Evolutionary conservation across 345 rosid species (phyloP).

Genomic region (Pseudoturritis turrita): DNA sequence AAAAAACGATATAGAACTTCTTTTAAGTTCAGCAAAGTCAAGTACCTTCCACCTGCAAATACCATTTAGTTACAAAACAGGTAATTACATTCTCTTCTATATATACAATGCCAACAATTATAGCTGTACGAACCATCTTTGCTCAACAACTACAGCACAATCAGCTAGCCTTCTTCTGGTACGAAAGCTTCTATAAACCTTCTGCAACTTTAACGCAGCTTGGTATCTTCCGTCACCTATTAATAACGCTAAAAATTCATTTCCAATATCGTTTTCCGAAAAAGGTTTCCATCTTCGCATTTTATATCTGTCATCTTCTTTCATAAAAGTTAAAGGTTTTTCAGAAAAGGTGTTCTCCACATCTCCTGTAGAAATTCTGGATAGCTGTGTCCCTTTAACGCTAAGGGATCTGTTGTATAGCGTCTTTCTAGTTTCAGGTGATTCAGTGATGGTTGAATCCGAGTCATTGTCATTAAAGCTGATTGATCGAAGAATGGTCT

Average conservation of each 20-base stretch:
- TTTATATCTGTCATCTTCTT: conserved; percentile 19
- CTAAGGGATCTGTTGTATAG: conserved; percentile 31
- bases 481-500: conserved; percentile 33
- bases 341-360: conserved; percentile 25
- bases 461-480: conserved; percentile 40
- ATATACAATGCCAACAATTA: not conserved
- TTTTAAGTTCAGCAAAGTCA: conserved; percentile 89
- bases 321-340: conserved; percentile 26
- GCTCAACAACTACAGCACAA: conserved; percentile 90
- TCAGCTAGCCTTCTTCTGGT: conserved; percentile 89
- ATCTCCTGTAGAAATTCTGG: conserved; percentile 30
- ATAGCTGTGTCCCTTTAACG: conserved; percentile 33
- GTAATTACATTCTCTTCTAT: not conserved
- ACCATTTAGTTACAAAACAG: not conserved
- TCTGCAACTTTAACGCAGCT: conserved; percentile 83
- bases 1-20: conserved; percentile 87
- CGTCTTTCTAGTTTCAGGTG: conserved; percentile 29
- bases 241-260: conserved; percentile 19
- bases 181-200: conserved; percentile 87
- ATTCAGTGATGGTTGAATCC: conserved; percentile 29
- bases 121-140: conserved; percentile 64
- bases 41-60: conserved; percentile 78
- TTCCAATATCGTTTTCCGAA: not conserved
- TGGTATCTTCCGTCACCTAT: conserved; percentile 33
- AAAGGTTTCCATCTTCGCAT: conserved; percentile 16